phyloP scores from a whole-genome alignment of 192 early-diverging fungal species.

The Umbelopsis sp. region DNA sequence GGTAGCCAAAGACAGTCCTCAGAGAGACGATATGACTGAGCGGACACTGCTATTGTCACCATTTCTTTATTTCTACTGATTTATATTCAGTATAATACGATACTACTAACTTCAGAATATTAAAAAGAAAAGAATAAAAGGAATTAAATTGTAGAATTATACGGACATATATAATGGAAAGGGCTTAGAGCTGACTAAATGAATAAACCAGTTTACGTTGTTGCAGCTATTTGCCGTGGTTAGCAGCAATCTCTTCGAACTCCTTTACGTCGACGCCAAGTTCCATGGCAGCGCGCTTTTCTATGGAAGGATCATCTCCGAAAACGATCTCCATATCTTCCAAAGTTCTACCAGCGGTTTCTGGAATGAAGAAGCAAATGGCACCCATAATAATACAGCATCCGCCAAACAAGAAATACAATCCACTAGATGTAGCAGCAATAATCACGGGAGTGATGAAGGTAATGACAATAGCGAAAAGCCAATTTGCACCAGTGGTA shows the following conservation, averaged over 20 bases:
- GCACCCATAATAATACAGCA: slow-evolving; percentile 32
- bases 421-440: slow-evolving; percentile 16
- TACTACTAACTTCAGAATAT: too few species aligned
- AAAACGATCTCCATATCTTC: slow-evolving; percentile 88
- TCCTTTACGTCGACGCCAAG: neutral
- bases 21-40: too few species aligned
- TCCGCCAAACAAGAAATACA: slow-evolving; percentile 20
- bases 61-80: too few species aligned
- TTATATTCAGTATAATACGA: too few species aligned
- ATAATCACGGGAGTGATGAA: slow-evolving; percentile 29
- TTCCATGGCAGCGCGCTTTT: neutral
- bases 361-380: slow-evolving; percentile 26
- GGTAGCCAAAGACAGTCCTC: too few species aligned
- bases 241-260: neutral
- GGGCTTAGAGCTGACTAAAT: neutral
- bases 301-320: slow-evolving; percentile 8
- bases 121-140: too few species aligned
- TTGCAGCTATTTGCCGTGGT: slow-evolving; percentile 5
- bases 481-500: slow-evolving; percentile 24
- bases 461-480: slow-evolving; percentile 22
- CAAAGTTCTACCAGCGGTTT: slow-evolving; percentile 77
- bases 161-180: neutral
- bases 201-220: neutral
- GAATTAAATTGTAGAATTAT: too few species aligned
- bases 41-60: too few species aligned